Conservation (phyloP, 2,329 filamentous ascomycete species). For the Penicillium polonicum region DNA sequence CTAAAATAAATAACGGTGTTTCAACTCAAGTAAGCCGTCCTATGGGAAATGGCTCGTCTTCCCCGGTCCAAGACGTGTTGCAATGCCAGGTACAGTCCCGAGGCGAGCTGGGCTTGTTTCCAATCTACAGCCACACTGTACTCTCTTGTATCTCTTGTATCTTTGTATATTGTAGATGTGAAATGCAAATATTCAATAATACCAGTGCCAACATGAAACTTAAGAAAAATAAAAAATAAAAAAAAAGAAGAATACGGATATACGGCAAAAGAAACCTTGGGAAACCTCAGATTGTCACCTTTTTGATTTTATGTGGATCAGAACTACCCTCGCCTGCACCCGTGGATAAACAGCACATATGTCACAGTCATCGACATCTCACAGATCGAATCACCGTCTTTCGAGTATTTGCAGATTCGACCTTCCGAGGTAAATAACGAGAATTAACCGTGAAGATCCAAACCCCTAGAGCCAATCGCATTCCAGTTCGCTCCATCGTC, state of each 20-base stretch:
- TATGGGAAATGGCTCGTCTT: constrained; percentile 5
- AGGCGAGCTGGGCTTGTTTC: constrained; percentile 17
- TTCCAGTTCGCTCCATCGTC: background rate
- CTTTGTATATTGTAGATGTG: background rate
- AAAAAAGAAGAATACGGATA: background rate
- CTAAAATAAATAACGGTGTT: background rate
- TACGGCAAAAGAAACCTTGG: background rate
- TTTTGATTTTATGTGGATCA: constrained; percentile 1
- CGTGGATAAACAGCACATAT: constrained; percentile 2
- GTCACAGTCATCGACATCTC: constrained; percentile 10
- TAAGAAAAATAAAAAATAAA: background rate
- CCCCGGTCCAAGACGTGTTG: constrained; percentile 1
- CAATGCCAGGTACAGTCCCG: constrained; percentile 22
- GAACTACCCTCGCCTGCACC: constrained; percentile 1
- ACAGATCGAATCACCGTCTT: constrained; percentile 1
- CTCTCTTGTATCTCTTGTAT: background rate
- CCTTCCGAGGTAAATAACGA: background rate
- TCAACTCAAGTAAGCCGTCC: constrained; percentile 4
- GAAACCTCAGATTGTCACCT: background rate
- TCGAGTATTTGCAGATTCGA: background rate
- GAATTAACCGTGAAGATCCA: background rate
- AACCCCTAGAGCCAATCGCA: background rate
- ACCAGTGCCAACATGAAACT: background rate
- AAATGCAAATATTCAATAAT: background rate
- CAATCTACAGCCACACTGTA: constrained; percentile 3